Evolutionary conservation across 192 early-diverging fungal genomes (phyloP), one percentile per base, ranked within the genome.

Genomic region (Gamsiella multidivaricata): DNA sequence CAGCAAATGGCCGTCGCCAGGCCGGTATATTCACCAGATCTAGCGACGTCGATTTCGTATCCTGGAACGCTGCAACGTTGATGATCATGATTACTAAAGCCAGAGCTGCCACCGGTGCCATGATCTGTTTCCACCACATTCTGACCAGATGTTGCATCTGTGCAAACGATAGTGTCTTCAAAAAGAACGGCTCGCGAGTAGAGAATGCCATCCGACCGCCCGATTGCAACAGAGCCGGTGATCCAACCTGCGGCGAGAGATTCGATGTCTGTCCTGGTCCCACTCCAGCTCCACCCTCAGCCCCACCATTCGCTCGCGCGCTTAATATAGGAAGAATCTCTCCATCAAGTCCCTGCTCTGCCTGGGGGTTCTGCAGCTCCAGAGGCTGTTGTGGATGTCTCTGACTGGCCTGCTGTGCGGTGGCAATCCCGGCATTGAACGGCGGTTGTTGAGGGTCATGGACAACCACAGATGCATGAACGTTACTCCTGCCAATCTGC

Each of bases 361-460:
- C 46, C 10, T 69, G 74, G 2, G 74, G 74, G 33, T 69, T 78
- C 18, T 78, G 74, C 33, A 61, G 60, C 15, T 69, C 74, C 11
- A 58, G 61, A 14, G 74, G 74, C 46, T 78, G 74, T 17, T 78
- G 74, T 10, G 74, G 74, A 45, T 78, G 74, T 49, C 74, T 20
- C 43, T 78, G 74, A 22, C 54, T 68, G 12, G 61, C 28, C 29
- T 55, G 61, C 25, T 65, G 64, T 7, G 43, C 5, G 5, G 51
- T 31, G 4, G 55, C 49, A 15, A 25, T 20, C 50, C 59, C 65
- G 25, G 65, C 52, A 32, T 41, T 53, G 17, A 50, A 58, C 0
- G 61, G 65, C 15, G 66, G 74, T 47, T 78, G 65, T 29, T 78
- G 74, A 46, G 74, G 74, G 36, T 78, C 65, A 15, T 78, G 74